Conservation (phyloP, 768 basidiomycete genomes). For the Exsudoporus frostii region DNA sequence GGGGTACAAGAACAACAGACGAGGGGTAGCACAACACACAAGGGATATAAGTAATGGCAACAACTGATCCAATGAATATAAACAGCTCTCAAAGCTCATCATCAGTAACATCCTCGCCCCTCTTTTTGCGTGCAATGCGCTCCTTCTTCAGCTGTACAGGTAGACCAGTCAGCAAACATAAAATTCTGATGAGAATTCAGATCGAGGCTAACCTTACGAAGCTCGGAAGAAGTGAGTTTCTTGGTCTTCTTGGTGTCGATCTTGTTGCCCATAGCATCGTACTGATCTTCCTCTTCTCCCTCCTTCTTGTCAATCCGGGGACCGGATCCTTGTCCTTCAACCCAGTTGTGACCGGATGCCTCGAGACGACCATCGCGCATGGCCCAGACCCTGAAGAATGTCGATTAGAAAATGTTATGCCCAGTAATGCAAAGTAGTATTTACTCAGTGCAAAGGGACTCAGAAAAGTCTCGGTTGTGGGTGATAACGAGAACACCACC, state of each 20-base stretch:
- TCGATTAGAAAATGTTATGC: not conserved
- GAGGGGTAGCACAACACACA: constrained; percentile 13
- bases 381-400: constrained; percentile 75
- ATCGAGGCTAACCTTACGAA: constrained; percentile 59
- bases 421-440: constrained; percentile 2
- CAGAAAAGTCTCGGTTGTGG: constrained; percentile 98
- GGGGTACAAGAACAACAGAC: constrained; percentile 20
- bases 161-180: constrained; percentile 11
- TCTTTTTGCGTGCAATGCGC: constrained; percentile 86
- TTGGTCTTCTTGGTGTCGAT: constrained; percentile 79
- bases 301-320: constrained; percentile 92
- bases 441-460: constrained; percentile 89
- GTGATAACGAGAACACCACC: constrained; percentile 98
- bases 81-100: constrained; percentile 43
- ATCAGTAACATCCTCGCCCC: constrained; percentile 74
- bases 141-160: constrained; percentile 79
- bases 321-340: constrained; percentile 96
- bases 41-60: constrained; percentile 11
- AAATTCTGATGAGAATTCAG: not conserved
- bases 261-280: constrained; percentile 99
- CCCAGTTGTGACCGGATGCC: constrained; percentile 99
- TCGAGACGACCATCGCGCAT: constrained; percentile 97
- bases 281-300: constrained; percentile 86
- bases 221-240: constrained; percentile 81
- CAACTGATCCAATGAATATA: constrained; percentile 6